These are phyloP conservation scores for Scenedesmus sp. DNA, from an alignment of 163 green algal genomes.

Conservation along the genomic window DNA sequence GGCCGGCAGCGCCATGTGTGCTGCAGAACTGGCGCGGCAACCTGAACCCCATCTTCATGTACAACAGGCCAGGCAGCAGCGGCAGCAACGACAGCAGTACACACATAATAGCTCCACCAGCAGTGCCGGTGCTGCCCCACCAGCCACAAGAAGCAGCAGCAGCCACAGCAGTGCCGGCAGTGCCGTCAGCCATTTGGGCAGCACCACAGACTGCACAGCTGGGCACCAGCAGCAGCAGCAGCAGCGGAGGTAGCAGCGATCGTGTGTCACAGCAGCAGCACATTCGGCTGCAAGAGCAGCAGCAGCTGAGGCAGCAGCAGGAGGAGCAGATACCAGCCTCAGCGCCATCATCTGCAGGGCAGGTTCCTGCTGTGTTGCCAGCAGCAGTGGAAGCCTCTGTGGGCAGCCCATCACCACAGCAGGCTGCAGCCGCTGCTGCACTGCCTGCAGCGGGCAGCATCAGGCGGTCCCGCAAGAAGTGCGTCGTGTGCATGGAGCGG, in stretches of 20 bases:
- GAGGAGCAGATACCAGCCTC: neutral
- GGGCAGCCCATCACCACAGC: too few relatives aligned
- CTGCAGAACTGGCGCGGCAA: constrained; percentile 26
- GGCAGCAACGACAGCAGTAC: neutral
- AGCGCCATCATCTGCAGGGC: neutral
- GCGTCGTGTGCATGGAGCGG: too few relatives aligned
- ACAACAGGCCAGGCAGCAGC: constrained; percentile 18
- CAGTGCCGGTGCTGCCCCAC: neutral
- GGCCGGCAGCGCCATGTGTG: neutral
- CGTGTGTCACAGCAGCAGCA: neutral
- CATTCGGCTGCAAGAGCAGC: neutral
- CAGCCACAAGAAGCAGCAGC: neutral
- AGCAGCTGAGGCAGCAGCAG: neutral
- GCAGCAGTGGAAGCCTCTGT: neutral
- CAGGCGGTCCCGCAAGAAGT: too few relatives aligned
- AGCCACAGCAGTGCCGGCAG: constrained; percentile 12
- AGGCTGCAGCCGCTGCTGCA: too few relatives aligned
- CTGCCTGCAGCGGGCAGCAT: too few relatives aligned
- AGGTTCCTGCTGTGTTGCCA: neutral
- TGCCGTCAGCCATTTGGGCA: neutral
- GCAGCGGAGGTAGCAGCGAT: neutral
- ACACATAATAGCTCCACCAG: neutral
- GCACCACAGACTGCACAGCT: neutral
- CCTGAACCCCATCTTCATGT: constrained; percentile 40
- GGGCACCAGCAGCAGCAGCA: neutral